These are phyloP conservation scores for Aureobasidium sp. DNA, from an alignment of 2,329 filamentous ascomycete species.

Conservation along the genomic window DNA sequence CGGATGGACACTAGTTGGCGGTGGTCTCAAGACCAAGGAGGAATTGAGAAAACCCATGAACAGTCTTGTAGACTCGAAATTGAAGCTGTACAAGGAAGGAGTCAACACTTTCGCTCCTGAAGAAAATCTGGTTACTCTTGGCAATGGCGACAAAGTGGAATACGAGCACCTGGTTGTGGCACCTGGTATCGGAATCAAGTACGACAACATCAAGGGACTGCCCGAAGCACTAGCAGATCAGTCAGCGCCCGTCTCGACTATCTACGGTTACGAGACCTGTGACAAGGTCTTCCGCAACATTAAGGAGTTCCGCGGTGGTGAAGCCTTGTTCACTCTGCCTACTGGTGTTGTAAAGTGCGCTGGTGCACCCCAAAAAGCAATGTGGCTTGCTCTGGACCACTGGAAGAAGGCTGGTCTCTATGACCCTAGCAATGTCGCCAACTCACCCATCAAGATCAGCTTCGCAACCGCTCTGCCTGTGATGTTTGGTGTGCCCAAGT, in stretches of 20 bases:
- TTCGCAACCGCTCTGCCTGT: slow-evolving; percentile 11
- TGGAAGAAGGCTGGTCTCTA: too few species aligned
- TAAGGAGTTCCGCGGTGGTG: too few species aligned
- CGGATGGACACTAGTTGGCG: slow-evolving; percentile 61
- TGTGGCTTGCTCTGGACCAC: too few species aligned
- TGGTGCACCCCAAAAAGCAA: too few species aligned
- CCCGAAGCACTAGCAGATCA: slow-evolving; percentile 27
- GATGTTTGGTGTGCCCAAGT: too few species aligned
- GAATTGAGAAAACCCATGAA: slow-evolving; percentile 45
- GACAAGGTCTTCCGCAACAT: too few species aligned
- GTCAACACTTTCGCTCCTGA: slow-evolving; percentile 46
- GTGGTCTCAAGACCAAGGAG: slow-evolving; percentile 54
- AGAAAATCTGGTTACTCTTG: slow-evolving; percentile 47
- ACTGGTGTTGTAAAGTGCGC: too few species aligned
- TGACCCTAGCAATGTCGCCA: too few species aligned
- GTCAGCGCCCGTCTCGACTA: slow-evolving; percentile 27
- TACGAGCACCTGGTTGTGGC: slow-evolving; percentile 59
- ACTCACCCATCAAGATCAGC: too few species aligned
- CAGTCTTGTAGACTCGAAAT: slow-evolving; percentile 48
- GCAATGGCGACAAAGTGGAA: slow-evolving; percentile 45
- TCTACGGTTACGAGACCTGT: slow-evolving; percentile 29
- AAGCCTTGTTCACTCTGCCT: too few species aligned
- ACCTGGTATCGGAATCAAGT: slow-evolving; percentile 28
- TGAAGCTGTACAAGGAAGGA: slow-evolving; percentile 50
- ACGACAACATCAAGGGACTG: slow-evolving; percentile 15